Evolutionary conservation across 1,284 basidiomycete genomes (phyloP).

Genomic region (Trametes polyzona): DNA sequence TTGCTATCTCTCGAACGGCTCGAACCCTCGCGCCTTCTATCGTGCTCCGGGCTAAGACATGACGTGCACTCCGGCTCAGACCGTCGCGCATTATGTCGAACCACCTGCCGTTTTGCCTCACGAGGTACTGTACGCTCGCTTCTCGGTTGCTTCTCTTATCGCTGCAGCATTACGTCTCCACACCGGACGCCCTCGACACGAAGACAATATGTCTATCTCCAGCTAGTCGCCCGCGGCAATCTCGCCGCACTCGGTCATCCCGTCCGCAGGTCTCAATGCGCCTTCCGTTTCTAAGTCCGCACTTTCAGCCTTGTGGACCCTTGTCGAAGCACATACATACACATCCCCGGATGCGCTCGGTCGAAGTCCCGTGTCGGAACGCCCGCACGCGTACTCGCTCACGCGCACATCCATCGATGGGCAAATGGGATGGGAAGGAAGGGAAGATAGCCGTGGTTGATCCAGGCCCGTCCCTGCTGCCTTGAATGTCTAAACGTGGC

Average conservation of each 20-base stretch:
- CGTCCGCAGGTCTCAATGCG: background rate
- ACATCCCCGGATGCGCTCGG: background rate
- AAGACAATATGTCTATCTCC: constrained; percentile 13
- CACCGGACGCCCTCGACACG: background rate
- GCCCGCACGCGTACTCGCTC: constrained; percentile 2
- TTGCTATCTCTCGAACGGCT: background rate
- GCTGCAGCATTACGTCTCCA: constrained; percentile 13
- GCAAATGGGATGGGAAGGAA: background rate
- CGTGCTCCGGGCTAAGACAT: constrained; percentile 1
- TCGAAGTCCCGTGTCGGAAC: constrained; percentile 7
- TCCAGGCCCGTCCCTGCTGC: constrained; percentile 13
- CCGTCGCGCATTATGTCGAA: constrained; percentile 1
- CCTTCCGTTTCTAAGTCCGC: background rate
- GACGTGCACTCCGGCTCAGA: constrained; percentile 2
- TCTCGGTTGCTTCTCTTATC: constrained; percentile 1
- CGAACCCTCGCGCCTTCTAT: constrained; percentile 9
- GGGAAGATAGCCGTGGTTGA: constrained; percentile 21
- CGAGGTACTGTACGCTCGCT: constrained; percentile 5
- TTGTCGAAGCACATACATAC: background rate
- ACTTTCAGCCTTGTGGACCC: background rate
- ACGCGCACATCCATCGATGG: constrained; percentile 16
- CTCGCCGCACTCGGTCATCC: constrained; percentile 1
- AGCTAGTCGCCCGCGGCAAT: constrained; percentile 14
- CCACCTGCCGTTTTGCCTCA: background rate
- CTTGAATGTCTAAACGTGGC: constrained; percentile 15